Evolutionary conservation across 2,329 filamentous ascomycete species (phyloP).

Genomic region (Penicillium janthinellum): DNA sequence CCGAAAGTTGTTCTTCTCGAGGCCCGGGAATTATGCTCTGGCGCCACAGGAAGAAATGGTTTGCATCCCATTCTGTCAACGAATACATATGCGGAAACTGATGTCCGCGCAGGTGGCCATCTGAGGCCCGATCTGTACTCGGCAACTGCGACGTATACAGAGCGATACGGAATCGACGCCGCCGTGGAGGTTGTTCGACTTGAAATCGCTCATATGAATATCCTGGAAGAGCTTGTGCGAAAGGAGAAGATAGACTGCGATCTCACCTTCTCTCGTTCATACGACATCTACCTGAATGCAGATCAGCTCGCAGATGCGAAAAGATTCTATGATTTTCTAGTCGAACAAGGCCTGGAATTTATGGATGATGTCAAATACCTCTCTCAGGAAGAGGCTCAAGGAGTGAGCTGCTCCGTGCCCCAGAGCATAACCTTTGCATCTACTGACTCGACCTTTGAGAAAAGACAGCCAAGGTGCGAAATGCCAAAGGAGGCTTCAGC

Average conservation of each 20-base stretch:
- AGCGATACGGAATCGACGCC: conserved; percentile 37
- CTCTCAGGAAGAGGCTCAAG: conserved; percentile 21
- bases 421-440: no score
- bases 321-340: conserved; percentile 31
- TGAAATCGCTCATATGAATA: conserved; percentile 43
- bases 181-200: conserved; percentile 43
- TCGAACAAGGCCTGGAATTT: conserved; percentile 27
- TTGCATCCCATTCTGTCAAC: not conserved
- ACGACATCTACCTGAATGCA: conserved; percentile 44
- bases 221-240: conserved; percentile 42
- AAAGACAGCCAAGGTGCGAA: conserved; percentile 36
- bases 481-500: conserved; percentile 37
- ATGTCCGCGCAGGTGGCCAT: conserved; percentile 36
- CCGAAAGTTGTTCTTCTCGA: conserved; percentile 41
- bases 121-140: conserved; percentile 45
- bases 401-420: conserved; percentile 3
- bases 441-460: not conserved
- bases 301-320: conserved; percentile 30
- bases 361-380: conserved; percentile 32
- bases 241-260: conserved; percentile 49
- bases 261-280: conserved; percentile 41
- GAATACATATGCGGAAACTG: not conserved
- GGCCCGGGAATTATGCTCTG: conserved; percentile 43
- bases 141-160: conserved; percentile 36
- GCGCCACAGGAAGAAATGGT: conserved; percentile 49